phyloP scores from a whole-genome alignment of 1,139 yeast genomes.

The Kodamaea arcana region DNA sequence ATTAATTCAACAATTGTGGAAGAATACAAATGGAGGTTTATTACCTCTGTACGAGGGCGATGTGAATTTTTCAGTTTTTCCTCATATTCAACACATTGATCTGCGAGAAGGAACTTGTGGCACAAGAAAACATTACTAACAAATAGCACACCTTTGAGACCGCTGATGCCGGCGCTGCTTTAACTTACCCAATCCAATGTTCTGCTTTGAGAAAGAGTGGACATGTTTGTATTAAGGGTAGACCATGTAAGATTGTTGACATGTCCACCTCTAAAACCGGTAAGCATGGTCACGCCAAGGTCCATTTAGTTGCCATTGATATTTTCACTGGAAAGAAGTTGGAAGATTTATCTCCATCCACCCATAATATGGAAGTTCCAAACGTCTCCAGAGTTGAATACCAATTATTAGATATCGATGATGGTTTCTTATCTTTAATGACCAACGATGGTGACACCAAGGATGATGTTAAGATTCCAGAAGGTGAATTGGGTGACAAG shows the following conservation, averaged over 20 bases:
- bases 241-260: slow-evolving; percentile 99
- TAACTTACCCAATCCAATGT: slow-evolving; percentile 99
- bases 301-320: slow-evolving; percentile 97
- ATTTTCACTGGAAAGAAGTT: slow-evolving; percentile 99
- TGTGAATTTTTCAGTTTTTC: background rate
- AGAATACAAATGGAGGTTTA: too few relatives aligned
- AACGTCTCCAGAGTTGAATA: slow-evolving; percentile 91
- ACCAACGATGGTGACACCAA: slow-evolving; percentile 96
- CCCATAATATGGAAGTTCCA: slow-evolving; percentile 99
- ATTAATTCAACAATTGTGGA: too few relatives aligned
- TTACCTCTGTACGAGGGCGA: too few relatives aligned
- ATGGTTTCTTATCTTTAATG: slow-evolving; percentile 96
- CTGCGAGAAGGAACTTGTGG: too few relatives aligned
- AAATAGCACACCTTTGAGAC: slow-evolving; percentile 86
- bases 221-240: slow-evolving; percentile 96
- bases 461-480: slow-evolving; percentile 98
- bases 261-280: slow-evolving; percentile 99
- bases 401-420: slow-evolving; percentile 97
- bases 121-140: too few relatives aligned
- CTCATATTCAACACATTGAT: background rate
- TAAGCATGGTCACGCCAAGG: slow-evolving; percentile 99
- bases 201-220: slow-evolving; percentile 99
- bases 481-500: slow-evolving; percentile 93
- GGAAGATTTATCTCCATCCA: slow-evolving; percentile 99
- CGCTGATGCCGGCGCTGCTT: slow-evolving; percentile 99